phyloP scores from a whole-genome alignment of 2,329 filamentous ascomycete genomes.

The Fusarium haematococcum region DNA sequence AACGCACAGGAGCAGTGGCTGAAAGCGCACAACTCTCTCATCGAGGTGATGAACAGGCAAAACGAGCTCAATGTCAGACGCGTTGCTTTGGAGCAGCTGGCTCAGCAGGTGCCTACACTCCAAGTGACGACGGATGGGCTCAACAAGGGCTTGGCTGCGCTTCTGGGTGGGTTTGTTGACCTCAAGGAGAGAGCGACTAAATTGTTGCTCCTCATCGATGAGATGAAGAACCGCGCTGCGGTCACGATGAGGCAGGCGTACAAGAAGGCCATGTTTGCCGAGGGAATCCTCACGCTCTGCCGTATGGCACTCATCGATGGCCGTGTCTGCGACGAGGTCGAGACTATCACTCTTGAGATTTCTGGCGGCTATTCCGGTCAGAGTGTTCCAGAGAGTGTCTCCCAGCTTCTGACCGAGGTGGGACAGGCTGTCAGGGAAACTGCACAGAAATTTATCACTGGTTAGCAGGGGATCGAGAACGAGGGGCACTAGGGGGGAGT shows the following conservation, averaged over 20 bases:
- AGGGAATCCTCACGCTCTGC: not conserved
- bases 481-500: not conserved
- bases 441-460: not conserved
- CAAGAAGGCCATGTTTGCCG: not conserved
- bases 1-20: not conserved
- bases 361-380: not conserved
- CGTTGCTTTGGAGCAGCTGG: not conserved
- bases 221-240: not conserved
- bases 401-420: not conserved
- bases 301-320: not conserved
- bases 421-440: not conserved
- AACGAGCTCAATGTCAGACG: not conserved
- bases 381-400: not conserved
- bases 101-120: not conserved
- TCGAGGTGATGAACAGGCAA: not conserved
- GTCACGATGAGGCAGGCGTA: not conserved
- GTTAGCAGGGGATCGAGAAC: not conserved
- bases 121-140: not conserved
- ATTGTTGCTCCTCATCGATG: not conserved
- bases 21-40: not conserved
- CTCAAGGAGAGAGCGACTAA: not conserved
- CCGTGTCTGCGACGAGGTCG: not conserved
- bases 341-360: not conserved
- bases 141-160: not conserved
- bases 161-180: not conserved